Percentiles rank a stretch among this genome's conserved stretches.
phyloP scores from a whole-genome alignment of 208 protist genomes.

The Crithidia mellificae region DNA sequence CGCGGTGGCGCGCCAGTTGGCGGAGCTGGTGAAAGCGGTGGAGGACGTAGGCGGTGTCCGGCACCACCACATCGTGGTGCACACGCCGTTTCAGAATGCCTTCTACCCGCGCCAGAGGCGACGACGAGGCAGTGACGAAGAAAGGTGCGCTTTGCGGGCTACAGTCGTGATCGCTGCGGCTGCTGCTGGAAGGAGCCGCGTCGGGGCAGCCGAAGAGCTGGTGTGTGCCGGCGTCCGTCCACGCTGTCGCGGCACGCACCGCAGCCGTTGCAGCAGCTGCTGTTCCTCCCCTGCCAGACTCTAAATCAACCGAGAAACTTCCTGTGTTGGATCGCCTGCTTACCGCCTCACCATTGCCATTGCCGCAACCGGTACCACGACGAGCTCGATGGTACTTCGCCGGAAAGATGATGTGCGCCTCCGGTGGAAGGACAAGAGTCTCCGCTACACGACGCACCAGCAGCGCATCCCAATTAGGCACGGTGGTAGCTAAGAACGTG shows the following conservation, averaged over 20 bases:
- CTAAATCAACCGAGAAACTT: too few species aligned
- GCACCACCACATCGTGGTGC: slow-evolving; percentile 70
- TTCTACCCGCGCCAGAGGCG: slow-evolving; percentile 38
- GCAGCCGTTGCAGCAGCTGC: too few species aligned
- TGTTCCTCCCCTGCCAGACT: too few species aligned
- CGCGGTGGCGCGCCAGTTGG: slow-evolving; percentile 66
- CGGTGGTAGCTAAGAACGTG: slow-evolving; percentile 47
- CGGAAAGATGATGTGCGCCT: slow-evolving; percentile 66
- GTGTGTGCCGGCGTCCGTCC: slow-evolving; percentile 30
- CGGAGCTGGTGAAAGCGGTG: slow-evolving; percentile 59
- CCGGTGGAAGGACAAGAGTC: slow-evolving; percentile 57
- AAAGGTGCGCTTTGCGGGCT: neutral
- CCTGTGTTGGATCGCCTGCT: too few species aligned
- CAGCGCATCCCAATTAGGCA: slow-evolving; percentile 61
- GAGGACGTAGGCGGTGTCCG: slow-evolving; percentile 62
- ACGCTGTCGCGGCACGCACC: slow-evolving; percentile 11
- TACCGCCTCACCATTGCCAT: too few species aligned
- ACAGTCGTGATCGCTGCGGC: neutral
- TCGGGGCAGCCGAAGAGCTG: slow-evolving; percentile 18
- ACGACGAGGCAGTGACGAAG: neutral
- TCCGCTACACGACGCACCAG: slow-evolving; percentile 56
- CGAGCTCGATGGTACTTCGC: slow-evolving; percentile 12
- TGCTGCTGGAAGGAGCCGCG: neutral
- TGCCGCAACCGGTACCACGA: neutral
- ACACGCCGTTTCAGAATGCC: slow-evolving; percentile 49